A percentile compares a stretch with the other conserved stretches of the same genome.
Evolutionary conservation across 306 rosid genomes (phyloP).

Genomic region (Calophaca sinica): DNA sequence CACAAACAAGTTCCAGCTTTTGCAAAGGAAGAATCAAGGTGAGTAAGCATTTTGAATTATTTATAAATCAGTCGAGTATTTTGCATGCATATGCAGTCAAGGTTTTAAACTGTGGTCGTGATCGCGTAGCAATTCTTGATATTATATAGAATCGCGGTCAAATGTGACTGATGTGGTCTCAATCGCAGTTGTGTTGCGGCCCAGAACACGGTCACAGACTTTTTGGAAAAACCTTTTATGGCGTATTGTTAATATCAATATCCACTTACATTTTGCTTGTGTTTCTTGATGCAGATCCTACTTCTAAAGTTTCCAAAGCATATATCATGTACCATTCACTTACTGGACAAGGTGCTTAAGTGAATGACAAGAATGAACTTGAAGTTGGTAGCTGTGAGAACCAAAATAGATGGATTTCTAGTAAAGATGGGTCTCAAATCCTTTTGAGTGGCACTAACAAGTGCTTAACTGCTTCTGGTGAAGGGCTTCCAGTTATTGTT

Average conservation of each 20-base stretch:
- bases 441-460: conserved; percentile 10
- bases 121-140: too few relatives aligned
- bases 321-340: conserved; percentile 54
- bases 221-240: too few relatives aligned
- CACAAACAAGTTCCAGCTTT: conserved; percentile 50
- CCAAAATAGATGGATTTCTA: conserved; percentile 47
- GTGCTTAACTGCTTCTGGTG: conserved; percentile 49
- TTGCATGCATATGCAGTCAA: background rate
- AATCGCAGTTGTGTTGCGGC: too few relatives aligned
- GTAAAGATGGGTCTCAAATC: conserved; percentile 15
- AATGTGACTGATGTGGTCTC: too few relatives aligned
- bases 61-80: too few relatives aligned
- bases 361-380: conserved; percentile 50
- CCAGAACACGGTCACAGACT: too few relatives aligned
- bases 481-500: conserved; percentile 47
- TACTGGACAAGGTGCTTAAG: conserved; percentile 54
- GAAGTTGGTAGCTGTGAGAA: conserved; percentile 52
- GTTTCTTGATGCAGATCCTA: conserved; percentile 56
- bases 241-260: background rate
- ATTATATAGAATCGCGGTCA: too few relatives aligned
- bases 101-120: too few relatives aligned
- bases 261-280: background rate
- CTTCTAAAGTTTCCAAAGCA: conserved; percentile 35
- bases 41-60: background rate
- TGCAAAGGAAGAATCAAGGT: conserved; percentile 56